A percentile compares a stretch with the other conserved stretches of the same genome.
These are phyloP conservation scores for Sutorius eximius DNA, from an alignment of 1,284 basidiomycete genomes.

Conservation along the genomic window DNA sequence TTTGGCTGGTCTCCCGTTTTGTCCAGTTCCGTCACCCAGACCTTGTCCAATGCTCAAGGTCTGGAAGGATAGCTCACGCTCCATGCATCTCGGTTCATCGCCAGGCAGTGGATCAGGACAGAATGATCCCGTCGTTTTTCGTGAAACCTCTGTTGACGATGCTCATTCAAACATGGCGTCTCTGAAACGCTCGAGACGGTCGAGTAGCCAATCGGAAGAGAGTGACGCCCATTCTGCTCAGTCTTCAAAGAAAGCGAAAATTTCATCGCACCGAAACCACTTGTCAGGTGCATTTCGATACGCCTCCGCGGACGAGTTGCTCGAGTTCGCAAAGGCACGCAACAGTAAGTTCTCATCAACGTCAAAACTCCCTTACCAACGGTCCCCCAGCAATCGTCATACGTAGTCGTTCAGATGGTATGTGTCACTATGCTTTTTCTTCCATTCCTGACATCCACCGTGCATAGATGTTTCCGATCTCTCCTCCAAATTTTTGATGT, in stretches of 20 bases:
- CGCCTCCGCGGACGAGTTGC: conserved; percentile 10
- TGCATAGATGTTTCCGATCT: conserved; percentile 20
- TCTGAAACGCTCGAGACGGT: conserved; percentile 21
- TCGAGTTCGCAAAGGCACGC: conserved; percentile 22
- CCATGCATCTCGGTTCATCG: background rate
- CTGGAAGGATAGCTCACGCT: conserved; percentile 50
- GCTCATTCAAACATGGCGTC: conserved; percentile 8
- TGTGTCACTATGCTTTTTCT: background rate
- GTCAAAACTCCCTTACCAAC: conserved; percentile 1
- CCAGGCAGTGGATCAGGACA: conserved; percentile 32
- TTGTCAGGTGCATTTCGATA: conserved; percentile 1
- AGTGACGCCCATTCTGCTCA: conserved; percentile 3
- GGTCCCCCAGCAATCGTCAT: conserved; percentile 19
- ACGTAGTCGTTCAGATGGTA: conserved; percentile 25
- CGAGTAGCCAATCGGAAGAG: conserved; percentile 1
- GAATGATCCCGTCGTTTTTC: conserved; percentile 30
- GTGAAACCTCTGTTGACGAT: conserved; percentile 32
- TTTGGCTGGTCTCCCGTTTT: background rate
- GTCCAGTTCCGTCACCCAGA: background rate
- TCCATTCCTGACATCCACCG: conserved; percentile 7
- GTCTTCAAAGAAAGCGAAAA: conserved; percentile 17
- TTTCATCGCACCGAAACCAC: background rate
- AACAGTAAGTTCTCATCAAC: conserved; percentile 22
- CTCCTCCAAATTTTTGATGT: conserved; percentile 24
- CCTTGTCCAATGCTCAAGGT: conserved; percentile 47